Percentiles rank a stretch among this genome's conserved stretches.
Conservation (phyloP, 768 basidiomycete genomes). For the Tephrocybe sp. region DNA sequence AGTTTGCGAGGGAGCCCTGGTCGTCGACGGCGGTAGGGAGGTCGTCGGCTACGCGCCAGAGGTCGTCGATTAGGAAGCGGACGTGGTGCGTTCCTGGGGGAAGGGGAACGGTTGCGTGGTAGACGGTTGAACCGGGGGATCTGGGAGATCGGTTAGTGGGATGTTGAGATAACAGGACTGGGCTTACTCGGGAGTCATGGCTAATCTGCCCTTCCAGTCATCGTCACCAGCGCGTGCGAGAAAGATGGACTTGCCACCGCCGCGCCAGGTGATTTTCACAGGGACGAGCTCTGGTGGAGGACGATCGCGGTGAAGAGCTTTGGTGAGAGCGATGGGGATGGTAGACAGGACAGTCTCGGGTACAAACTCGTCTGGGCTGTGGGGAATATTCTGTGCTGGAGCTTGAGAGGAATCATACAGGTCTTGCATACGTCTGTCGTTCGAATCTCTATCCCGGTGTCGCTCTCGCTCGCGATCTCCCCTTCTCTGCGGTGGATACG, state of each 20-base stretch:
- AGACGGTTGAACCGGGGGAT: conserved; percentile 31
- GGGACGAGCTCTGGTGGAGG: conserved; percentile 32
- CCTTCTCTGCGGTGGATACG: neutral
- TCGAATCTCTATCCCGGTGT: conserved; percentile 20
- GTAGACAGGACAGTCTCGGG: conserved; percentile 63
- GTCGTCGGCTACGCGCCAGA: conserved; percentile 77
- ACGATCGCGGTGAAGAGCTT: conserved; percentile 18
- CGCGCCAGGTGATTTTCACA: conserved; percentile 65
- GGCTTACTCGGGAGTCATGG: conserved; percentile 66
- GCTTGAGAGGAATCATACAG: conserved; percentile 34
- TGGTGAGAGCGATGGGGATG: conserved; percentile 55
- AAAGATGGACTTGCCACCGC: conserved; percentile 61
- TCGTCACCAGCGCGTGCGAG: conserved; percentile 74
- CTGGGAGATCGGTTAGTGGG: conserved; percentile 19
- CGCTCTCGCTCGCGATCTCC: conserved; percentile 25
- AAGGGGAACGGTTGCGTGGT: conserved; percentile 46
- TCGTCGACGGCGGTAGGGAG: conserved; percentile 88
- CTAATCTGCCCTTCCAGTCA: conserved; percentile 70
- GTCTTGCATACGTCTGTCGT: conserved; percentile 42
- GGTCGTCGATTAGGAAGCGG: conserved; percentile 92
- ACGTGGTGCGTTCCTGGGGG: conserved; percentile 92
- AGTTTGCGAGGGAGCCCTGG: conserved; percentile 92
- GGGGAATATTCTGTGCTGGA: conserved; percentile 1
- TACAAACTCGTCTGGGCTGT: conserved; percentile 33
- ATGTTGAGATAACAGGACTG: conserved; percentile 10